A percentile compares a stretch with the other conserved stretches of the same genome.
Conservation (phyloP, 1,284 basidiomycete genomes). For the Serendipita sp. region DNA sequence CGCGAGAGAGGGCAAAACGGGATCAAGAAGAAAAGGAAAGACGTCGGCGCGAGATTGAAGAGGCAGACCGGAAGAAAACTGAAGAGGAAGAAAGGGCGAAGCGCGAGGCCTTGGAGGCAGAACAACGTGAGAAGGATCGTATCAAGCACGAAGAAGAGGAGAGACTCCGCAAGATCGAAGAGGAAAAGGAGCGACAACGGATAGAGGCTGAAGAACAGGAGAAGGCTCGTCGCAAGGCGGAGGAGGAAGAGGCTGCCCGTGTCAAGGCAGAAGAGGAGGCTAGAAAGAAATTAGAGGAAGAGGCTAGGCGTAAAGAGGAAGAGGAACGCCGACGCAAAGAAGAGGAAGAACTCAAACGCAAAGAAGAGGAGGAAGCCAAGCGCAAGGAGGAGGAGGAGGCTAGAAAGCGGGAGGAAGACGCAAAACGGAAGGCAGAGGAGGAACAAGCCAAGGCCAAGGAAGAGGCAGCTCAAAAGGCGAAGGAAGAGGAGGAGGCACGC, state of each 20-base stretch:
- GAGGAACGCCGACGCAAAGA: slow-evolving; percentile 19
- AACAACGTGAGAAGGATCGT: slow-evolving; percentile 12
- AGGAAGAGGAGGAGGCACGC: slow-evolving; percentile 12
- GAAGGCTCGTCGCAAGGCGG: slow-evolving; percentile 20
- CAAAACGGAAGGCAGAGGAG: slow-evolving; percentile 28
- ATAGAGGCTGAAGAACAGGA: slow-evolving; percentile 23
- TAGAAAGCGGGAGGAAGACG: slow-evolving; percentile 20
- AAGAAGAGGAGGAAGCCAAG: slow-evolving; percentile 12
- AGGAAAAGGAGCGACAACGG: slow-evolving; percentile 4
- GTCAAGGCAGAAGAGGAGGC: slow-evolving; percentile 28
- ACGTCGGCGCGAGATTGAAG: slow-evolving; percentile 16
- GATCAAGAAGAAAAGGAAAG: slow-evolving; percentile 20
- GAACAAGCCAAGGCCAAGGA: slow-evolving; percentile 14
- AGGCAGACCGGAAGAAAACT: slow-evolving; percentile 17
- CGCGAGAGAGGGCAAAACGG: slow-evolving; percentile 7
- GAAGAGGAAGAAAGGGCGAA: slow-evolving; percentile 16
- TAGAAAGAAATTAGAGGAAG: slow-evolving; percentile 26
- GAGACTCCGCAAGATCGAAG: slow-evolving; percentile 22
- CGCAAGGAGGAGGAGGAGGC: slow-evolving; percentile 10
- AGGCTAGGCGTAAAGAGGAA: slow-evolving; percentile 15
- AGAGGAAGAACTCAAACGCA: slow-evolving; percentile 6
- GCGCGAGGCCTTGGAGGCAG: slow-evolving; percentile 16
- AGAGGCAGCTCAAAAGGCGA: slow-evolving; percentile 13
- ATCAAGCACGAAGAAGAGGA: slow-evolving; percentile 17
- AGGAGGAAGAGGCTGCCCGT: slow-evolving; percentile 23